phyloP scores from a whole-genome alignment of 805 yeast genomes.

The Huiozyma sinensis region DNA sequence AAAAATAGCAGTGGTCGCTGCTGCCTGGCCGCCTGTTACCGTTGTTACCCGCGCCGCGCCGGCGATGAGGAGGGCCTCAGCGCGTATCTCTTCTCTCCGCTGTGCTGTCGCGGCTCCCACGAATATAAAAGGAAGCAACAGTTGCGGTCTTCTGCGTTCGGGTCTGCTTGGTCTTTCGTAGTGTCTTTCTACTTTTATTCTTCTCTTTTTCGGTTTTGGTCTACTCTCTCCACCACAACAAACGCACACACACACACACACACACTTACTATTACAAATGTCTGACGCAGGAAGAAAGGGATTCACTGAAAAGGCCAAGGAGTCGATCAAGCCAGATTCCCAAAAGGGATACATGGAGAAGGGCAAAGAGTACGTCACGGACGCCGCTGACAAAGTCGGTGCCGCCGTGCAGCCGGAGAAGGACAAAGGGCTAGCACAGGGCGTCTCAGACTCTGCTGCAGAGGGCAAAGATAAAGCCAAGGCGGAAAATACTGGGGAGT shows the following conservation, averaged over 20 bases:
- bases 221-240: neutral
- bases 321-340: constrained; percentile 58
- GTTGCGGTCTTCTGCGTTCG: too few species aligned
- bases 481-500: constrained; percentile 22
- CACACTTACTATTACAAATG: constrained; percentile 17
- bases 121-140: neutral
- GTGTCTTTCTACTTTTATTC: neutral
- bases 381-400: constrained; percentile 54
- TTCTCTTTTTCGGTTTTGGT: neutral
- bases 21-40: too few species aligned
- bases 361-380: constrained; percentile 62
- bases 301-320: constrained; percentile 57
- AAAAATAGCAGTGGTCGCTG: neutral
- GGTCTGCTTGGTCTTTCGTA: too few species aligned
- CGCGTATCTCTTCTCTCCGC: too few species aligned
- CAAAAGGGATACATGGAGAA: constrained; percentile 55
- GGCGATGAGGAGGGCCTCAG: too few species aligned
- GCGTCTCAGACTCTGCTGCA: constrained; percentile 50
- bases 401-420: constrained; percentile 49
- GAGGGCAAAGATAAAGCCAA: constrained; percentile 44
- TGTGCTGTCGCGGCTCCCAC: neutral
- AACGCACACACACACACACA: neutral
- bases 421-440: constrained; percentile 61
- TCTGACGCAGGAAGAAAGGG: constrained; percentile 63
- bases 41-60: too few species aligned